Evolutionary conservation across 208 protist genomes (phyloP), one percentile per base, ranked within the genome.

Genomic region (Acanthamoeba castellanii): DNA sequence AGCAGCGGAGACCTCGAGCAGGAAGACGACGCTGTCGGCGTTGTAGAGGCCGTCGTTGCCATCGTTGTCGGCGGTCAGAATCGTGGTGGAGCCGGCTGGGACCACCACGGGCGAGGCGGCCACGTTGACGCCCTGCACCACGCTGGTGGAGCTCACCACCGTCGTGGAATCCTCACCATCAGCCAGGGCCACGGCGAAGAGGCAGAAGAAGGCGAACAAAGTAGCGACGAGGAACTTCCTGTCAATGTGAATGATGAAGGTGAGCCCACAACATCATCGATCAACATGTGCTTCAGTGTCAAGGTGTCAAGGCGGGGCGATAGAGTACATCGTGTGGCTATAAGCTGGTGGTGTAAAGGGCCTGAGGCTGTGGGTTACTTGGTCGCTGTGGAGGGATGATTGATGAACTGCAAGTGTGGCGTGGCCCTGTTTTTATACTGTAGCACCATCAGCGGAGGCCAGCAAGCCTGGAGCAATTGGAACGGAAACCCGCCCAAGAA

Each of bases 1-100:
- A 20, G 42, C 76, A 11, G 76, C 76, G 25, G 76, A 85, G 76
- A 37, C 55, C 34, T 85, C 76, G 7, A 85, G 42, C 0, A 85
- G 76, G 76, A 85, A 85, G 45, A 85, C 76, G 27, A 85, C 22
- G 22, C 42, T 85, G 76, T 85, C 76, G 55, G 76, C 76, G 47
- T 22, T 34, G 45, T 59, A 85, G n/a, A 85, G 76, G 76, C 76
- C 76, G 5, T 50, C 42, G 76, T 85, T 85, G 42, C 55, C 55
- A 42, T 50, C 42, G 76, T 20, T 57, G 45, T 85, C n/a, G 34
- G 22, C 18, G 13, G 47, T 34, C 8, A 85, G n/a, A 42, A 85
- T 34, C 11, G 76, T 34, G 37, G 70, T 78, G 30, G 70, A 45
- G n/a, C 59, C 59, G 8, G 5, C 59, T 2, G 68, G 13, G 20